Base-by-base conservation (phyloP, 306 rosid genomes). In the Cucurbita ficifolia region DNA sequence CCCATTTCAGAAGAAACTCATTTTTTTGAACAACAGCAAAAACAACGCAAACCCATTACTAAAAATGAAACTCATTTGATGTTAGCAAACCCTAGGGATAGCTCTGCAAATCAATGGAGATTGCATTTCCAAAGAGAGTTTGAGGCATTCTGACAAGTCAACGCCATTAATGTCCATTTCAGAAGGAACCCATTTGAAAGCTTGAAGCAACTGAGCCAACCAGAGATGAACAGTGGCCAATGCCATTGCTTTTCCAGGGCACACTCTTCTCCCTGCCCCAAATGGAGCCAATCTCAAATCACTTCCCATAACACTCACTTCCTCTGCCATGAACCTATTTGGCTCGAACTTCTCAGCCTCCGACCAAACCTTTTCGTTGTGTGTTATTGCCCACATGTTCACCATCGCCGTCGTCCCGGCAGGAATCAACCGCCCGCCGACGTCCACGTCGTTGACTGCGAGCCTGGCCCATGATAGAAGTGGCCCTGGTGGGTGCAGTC, bases 341-440 rank as follows among this genome's bases (percentile, higher is more conserved):
- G 88, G 88, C 5, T 35, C 78, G 13, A 82, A 84, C 76, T 39
- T 49, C 9, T 70, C 56, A 0, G 88, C 80, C 18, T 82, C 83
- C 1, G 49, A 5, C 88, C 88, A 84, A 1, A 81, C 53, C 3
- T 24, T 75, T 10, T 51, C 72, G n/a, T 84, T 78, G 13, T 84
- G 88, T 1, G 85, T 76, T 36, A 84, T 84, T 2, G 85, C 79
- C 88, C 85, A 84, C 85, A 84, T 84, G 78, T 84, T 84, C 19
- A 84, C 88, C 84, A 84, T 82, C 33, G 88, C 84, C 5, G 85
- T 82, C 0, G 85, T 82, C 10, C 83, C 78, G 0, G 85, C 83
- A 18, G 88, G 88, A 2, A 84, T 48, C 61, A 81, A 39, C 51
- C 22, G 54, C 0, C 74, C 46, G 1, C 82, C 79, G 0, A 84